Base-by-base conservation (phyloP, 2,329 filamentous ascomycete species). In the Apiospora saccharicola region DNA sequence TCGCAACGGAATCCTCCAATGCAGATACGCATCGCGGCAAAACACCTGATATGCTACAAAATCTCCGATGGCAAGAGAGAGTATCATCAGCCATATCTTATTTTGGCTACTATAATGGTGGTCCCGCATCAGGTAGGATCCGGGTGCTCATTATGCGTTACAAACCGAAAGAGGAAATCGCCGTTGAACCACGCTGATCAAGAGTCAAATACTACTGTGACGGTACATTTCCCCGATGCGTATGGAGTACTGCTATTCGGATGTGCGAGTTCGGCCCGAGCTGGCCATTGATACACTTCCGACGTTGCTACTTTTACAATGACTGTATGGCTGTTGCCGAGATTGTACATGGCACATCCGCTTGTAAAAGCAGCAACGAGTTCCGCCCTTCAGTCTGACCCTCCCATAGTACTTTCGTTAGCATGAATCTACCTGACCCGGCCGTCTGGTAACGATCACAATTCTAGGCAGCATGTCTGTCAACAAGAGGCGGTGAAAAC, bases 401-500 rank as follows among this genome's bases (percentile, higher is more conserved):
- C 30, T 64, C n/a, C 49, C 57, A 37, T 16, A 64, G 19, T 30
- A 41, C 24, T 24, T 8, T 30, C 53, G 22, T 64, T 41, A 10
- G 34, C 57, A 64, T 64, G 7, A 41, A 64, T n/a, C 34, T 64
- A 19, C 34, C 57, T 41, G 57, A 64, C 57, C 57, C 57, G 41
- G 30, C n/a, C 30, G 57, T 41, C 22, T 64, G 57, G 57, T 64
- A 64, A 19, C 34, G 57, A 41, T 34, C 57, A 64, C 57, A 41
- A 64, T 41, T 64, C 7, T 64, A 64, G 57, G 34, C 57, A 64
- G n/a, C 57, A 64, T 34, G n/a, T 8, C 34, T 14, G 19, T 24
- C 4, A 41, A 64, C 34, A 41, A 64, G 57, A 64, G 57, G 57
- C 57, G 57, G 57, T 64, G 57, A 64, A 64, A 41, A 41, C 57